phyloP scores from a whole-genome alignment of 2,329 filamentous ascomycete species.

The Pseudogymnoascus destructans region DNA sequence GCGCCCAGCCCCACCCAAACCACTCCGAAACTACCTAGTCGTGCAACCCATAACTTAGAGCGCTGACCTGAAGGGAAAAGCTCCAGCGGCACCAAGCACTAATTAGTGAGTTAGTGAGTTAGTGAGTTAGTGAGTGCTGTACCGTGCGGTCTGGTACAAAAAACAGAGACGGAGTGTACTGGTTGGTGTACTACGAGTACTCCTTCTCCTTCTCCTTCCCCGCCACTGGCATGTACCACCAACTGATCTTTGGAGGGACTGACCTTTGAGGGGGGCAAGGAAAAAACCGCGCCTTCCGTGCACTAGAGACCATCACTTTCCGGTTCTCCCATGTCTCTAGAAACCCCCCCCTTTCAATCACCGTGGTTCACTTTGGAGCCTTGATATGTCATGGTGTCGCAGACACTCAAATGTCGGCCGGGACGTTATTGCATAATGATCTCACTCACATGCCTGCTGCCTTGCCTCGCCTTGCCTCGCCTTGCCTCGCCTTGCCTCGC shows the following conservation, averaged over 20 bases:
- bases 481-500: conserved; percentile 1
- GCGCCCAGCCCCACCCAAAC: conserved; percentile 1
- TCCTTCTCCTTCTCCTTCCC: background rate
- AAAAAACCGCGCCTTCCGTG: background rate
- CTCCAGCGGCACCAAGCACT: background rate
- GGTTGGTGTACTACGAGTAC: background rate
- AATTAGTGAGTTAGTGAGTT: too few relatives aligned
- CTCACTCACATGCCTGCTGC: conserved; percentile 5
- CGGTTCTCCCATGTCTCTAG: conserved; percentile 1
- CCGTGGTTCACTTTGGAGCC: background rate
- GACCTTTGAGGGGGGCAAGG: background rate
- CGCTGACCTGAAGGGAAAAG: conserved; percentile 1
- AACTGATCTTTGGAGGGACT: conserved; percentile 4
- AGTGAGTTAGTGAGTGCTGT: background rate
- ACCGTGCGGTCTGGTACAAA: background rate
- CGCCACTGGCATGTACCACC: conserved; percentile 5
- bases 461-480: conserved; percentile 3
- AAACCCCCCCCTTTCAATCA: background rate
- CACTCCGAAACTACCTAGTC: background rate
- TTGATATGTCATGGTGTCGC: conserved; percentile 8
- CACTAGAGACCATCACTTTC: conserved; percentile 5
- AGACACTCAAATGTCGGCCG: background rate
- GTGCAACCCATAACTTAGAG: too few relatives aligned
- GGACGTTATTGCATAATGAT: conserved; percentile 1
- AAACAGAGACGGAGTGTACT: background rate